Percentiles rank a stretch among this genome's conserved stretches.
Evolutionary conservation across 768 basidiomycete genomes (phyloP).

Genomic region (Leccinum olivaceopallidum): DNA sequence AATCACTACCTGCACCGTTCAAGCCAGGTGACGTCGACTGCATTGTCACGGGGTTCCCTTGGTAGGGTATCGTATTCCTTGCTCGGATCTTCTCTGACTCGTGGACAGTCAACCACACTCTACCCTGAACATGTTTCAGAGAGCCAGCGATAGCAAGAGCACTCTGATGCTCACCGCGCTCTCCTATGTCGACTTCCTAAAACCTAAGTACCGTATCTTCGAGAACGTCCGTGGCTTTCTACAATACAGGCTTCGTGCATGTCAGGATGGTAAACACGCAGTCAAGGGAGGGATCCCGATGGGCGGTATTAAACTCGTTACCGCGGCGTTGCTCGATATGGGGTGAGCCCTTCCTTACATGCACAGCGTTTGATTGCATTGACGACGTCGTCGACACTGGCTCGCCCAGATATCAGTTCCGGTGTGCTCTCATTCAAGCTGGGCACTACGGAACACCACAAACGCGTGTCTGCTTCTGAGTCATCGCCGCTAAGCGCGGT

Average conservation of each 20-base stretch:
- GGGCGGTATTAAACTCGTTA: conserved; percentile 72
- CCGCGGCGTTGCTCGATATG: conserved; percentile 63
- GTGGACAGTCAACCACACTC: conserved; percentile 74
- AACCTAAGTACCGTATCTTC: conserved; percentile 46
- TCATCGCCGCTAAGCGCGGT: conserved; percentile 42
- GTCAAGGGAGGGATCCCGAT: conserved; percentile 65
- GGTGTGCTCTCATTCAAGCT: conserved; percentile 45
- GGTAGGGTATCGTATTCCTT: conserved; percentile 39
- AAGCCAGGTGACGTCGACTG: conserved; percentile 57
- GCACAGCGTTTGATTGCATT: not conserved
- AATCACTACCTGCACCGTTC: conserved; percentile 46
- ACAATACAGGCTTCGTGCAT: conserved; percentile 38
- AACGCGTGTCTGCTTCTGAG: conserved; percentile 47
- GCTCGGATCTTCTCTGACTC: conserved; percentile 5
- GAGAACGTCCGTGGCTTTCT: conserved; percentile 52
- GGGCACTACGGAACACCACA: conserved; percentile 51
- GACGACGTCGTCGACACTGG: not conserved
- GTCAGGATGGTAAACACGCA: conserved; percentile 40
- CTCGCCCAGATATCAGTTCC: conserved; percentile 42
- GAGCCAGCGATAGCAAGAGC: conserved; percentile 65
- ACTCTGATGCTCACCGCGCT: conserved; percentile 63
- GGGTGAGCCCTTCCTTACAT: conserved; percentile 41
- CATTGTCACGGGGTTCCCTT: conserved; percentile 74
- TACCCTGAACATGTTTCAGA: conserved; percentile 66
- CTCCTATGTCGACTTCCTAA: conserved; percentile 44